phyloP scores from a whole-genome alignment of 108 stramenopile species.

The Cyclotella atomus region DNA sequence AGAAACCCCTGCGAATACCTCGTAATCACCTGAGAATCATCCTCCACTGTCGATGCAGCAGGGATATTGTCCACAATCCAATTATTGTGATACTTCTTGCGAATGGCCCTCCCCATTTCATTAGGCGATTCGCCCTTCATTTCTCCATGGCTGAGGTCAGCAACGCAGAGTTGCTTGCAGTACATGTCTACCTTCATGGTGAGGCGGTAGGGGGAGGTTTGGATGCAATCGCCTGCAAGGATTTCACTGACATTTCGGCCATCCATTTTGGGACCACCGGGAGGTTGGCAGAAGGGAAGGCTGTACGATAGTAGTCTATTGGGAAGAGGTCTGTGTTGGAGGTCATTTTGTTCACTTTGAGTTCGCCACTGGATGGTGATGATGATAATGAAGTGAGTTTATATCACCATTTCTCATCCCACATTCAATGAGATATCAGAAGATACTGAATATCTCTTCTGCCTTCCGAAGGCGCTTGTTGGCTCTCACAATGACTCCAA shows the following conservation, averaged over 20 bases:
- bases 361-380: constrained; percentile 64
- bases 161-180: constrained; percentile 91
- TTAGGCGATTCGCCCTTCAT: constrained; percentile 66
- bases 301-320: constrained; percentile 95
- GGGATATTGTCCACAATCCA: constrained; percentile 99
- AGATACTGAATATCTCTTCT: too few relatives aligned
- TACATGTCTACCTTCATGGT: constrained; percentile 95
- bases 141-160: constrained; percentile 75
- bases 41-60: constrained; percentile 83
- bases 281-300: constrained; percentile 94
- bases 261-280: constrained; percentile 76
- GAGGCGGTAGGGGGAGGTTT: constrained; percentile 94
- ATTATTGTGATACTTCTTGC: constrained; percentile 94
- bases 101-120: constrained; percentile 90
- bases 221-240: constrained; percentile 95
- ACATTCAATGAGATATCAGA: too few relatives aligned
- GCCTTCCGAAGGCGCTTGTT: too few relatives aligned
- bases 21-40: constrained; percentile 70
- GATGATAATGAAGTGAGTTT: not conserved
- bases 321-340: constrained; percentile 91
- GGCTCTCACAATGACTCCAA: too few relatives aligned
- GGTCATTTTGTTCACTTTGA: constrained; percentile 92
- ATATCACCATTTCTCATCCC: too few relatives aligned
- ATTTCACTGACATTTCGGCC: constrained; percentile 99
- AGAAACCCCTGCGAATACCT: constrained; percentile 95